phyloP scores from a whole-genome alignment of 176 grass and related monocot genomes.

The Juncus inflexus region DNA sequence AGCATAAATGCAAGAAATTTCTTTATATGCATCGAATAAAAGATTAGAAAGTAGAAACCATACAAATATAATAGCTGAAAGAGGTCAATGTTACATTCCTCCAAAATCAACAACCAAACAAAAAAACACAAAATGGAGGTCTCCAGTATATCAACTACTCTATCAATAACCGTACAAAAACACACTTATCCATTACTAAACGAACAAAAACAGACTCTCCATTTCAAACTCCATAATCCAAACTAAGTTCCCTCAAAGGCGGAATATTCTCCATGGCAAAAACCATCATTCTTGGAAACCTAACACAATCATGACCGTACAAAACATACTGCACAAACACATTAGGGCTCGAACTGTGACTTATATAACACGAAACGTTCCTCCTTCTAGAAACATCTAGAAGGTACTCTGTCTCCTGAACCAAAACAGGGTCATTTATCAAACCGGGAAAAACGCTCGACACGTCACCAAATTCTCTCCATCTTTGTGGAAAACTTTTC shows the following conservation, averaged over 20 bases:
- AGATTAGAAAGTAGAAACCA: no score
- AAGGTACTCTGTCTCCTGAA: conserved; percentile 28
- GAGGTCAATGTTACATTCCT: not conserved
- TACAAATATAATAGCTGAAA: no score
- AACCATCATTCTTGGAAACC: conserved; percentile 68
- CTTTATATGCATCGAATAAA: no score
- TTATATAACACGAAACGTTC: conserved; percentile 76
- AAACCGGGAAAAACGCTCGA: conserved; percentile 28
- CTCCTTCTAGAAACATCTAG: conserved; percentile 62
- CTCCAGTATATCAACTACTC: no score
- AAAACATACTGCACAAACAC: conserved; percentile 63
- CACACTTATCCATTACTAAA: no score
- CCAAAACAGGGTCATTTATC: conserved; percentile 13
- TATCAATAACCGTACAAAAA: no score
- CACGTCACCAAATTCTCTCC: conserved; percentile 80
- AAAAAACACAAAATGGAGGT: no score
- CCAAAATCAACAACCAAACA: no score
- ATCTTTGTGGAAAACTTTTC: conserved; percentile 52
- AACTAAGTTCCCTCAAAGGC: conserved; percentile 71
- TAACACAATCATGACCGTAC: conserved; percentile 44
- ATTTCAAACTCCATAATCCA: conserved; percentile 61
- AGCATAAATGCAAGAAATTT: no score
- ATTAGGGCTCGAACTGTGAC: conserved; percentile 60
- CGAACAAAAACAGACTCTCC: not conserved
- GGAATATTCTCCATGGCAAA: conserved; percentile 92